Percentiles rank a stretch among this genome's conserved stretches.
phyloP scores from a whole-genome alignment of 176 grass and related monocot species.

The Neostapfia colusana region DNA sequence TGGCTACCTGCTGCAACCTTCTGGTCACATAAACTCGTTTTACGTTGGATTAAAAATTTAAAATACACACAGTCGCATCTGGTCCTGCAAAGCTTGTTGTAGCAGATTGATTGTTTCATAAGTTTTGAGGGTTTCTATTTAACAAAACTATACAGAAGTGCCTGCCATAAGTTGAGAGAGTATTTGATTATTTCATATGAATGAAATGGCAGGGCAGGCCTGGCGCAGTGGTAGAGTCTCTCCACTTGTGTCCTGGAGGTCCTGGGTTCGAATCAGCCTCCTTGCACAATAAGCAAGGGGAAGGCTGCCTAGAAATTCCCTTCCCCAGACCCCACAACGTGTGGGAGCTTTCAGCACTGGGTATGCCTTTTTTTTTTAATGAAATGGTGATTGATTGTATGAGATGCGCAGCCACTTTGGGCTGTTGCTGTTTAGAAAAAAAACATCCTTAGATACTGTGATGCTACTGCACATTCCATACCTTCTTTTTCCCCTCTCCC shows the following conservation, averaged over 20 bases:
- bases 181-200: not conserved
- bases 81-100: constrained; percentile 14
- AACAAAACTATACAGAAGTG: not conserved
- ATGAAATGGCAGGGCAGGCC: too few species aligned
- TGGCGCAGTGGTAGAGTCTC: too few species aligned
- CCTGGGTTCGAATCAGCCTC: too few species aligned
- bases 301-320: too few species aligned
- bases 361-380: too few species aligned
- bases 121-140: not conserved
- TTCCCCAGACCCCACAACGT: too few species aligned
- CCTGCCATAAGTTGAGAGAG: not conserved
- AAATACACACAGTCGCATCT: not conserved
- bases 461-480: too few species aligned
- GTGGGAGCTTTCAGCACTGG: too few species aligned
- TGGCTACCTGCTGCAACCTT: constrained; percentile 3
- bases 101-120: not conserved
- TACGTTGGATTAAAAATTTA: not conserved
- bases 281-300: too few species aligned
- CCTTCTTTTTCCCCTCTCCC: too few species aligned
- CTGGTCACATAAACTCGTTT: not conserved
- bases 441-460: too few species aligned
- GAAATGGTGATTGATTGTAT: not conserved
- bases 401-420: not conserved
- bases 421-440: not conserved
- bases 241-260: too few species aligned